Conservation (phyloP, 2,329 filamentous ascomycete species). For the Cladosporium sp. region DNA sequence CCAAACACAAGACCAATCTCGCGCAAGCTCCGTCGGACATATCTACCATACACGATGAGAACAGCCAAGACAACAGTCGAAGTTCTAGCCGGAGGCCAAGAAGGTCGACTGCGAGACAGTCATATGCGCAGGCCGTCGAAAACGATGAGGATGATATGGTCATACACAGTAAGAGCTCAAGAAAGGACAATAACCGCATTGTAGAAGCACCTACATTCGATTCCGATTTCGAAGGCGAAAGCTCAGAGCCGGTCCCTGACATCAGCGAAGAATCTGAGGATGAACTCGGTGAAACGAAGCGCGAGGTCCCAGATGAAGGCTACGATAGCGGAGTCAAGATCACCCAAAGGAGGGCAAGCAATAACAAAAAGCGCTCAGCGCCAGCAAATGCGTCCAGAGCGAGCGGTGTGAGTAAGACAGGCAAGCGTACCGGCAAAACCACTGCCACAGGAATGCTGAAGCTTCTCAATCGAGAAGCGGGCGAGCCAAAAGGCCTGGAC, state of each 20-base stretch:
- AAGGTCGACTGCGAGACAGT: background rate
- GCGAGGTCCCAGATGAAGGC: background rate
- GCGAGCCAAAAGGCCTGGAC: conserved; percentile 20
- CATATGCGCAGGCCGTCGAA: background rate
- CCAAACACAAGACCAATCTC: no score
- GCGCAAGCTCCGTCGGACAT: no score
- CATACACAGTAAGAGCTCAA: background rate
- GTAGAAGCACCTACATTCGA: background rate
- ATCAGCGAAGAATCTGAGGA: background rate
- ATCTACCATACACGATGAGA: background rate
- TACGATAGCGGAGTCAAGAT: background rate
- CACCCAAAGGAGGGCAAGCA: background rate
- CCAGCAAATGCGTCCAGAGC: background rate
- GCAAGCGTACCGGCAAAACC: background rate
- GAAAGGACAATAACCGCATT: background rate
- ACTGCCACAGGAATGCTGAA: background rate
- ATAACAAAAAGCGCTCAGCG: background rate
- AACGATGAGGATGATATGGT: background rate
- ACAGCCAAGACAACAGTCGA: background rate
- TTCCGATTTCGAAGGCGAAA: background rate
- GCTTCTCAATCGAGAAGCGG: background rate
- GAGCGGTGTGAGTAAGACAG: background rate
- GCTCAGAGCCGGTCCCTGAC: background rate
- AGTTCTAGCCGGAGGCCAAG: background rate
- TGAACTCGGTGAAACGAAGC: background rate